These are phyloP conservation scores for Coemansia reversa DNA, from an alignment of 192 early-diverging fungal genomes.

Conservation along the genomic window DNA sequence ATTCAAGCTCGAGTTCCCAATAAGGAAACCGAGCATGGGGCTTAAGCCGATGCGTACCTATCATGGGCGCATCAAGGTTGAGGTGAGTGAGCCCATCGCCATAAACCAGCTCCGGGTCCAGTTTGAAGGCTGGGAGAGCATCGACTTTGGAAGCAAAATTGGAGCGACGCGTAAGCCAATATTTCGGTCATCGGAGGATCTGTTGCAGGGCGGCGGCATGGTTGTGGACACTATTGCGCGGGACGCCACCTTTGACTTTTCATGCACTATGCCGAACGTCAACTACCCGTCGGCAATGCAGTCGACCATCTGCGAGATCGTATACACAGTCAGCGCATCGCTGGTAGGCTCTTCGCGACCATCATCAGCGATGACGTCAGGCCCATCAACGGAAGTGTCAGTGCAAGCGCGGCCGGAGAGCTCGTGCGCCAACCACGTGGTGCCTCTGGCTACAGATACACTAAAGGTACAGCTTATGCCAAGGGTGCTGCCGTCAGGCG, in stretches of 20 bases:
- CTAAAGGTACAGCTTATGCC: conserved; percentile 43
- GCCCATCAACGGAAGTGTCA: neutral
- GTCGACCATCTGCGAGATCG: conserved; percentile 50
- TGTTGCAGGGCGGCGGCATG: conserved; percentile 29
- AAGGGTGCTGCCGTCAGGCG: conserved; percentile 43
- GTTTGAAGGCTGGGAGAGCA: conserved; percentile 53
- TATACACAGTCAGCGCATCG: conserved; percentile 33
- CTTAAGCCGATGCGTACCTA: conserved; percentile 50
- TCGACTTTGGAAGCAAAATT: conserved; percentile 45
- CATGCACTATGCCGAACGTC: conserved; percentile 51
- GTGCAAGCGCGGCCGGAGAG: neutral
- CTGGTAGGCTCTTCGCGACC: conserved; percentile 23
- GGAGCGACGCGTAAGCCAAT: conserved; percentile 39
- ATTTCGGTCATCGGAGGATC: conserved; percentile 29
- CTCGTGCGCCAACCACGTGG: conserved; percentile 30
- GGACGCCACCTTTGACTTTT: conserved; percentile 33
- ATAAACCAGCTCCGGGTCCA: conserved; percentile 42
- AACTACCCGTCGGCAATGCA: conserved; percentile 52
- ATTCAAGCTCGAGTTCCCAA: conserved; percentile 42
- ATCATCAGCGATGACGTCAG: neutral
- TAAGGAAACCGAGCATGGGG: conserved; percentile 32
- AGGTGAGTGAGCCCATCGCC: conserved; percentile 29
- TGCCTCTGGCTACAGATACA: conserved; percentile 28
- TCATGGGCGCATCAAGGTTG: conserved; percentile 35
- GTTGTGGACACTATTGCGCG: conserved; percentile 29